phyloP scores from a whole-genome alignment of 1,139 yeast species.

The Entelexis sorbosivorans region DNA sequence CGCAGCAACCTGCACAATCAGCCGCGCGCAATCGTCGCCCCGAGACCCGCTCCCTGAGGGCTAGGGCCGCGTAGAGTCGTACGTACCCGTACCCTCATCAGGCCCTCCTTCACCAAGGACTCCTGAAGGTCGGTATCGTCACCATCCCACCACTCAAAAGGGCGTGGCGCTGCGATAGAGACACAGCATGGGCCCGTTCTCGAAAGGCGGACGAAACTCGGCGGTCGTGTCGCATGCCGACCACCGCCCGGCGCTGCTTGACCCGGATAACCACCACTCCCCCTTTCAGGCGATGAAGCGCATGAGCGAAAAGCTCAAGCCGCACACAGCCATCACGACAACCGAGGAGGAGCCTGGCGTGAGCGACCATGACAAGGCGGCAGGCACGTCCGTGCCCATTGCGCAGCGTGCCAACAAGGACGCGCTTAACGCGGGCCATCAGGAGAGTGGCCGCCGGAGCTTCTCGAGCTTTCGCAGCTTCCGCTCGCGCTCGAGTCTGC shows the following conservation, averaged over 20 bases:
- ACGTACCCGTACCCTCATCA: not conserved
- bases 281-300: conserved; percentile 20
- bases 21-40: not conserved
- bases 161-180: not conserved
- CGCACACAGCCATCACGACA: conserved; percentile 26
- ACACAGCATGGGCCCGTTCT: conserved; percentile 3
- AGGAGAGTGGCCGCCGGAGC: conserved; percentile 12
- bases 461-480: conserved; percentile 16
- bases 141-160: not conserved
- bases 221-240: conserved; percentile 18
- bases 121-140: not conserved
- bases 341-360: conserved; percentile 26
- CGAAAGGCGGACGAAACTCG: conserved; percentile 14
- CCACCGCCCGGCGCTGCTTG: conserved; percentile 13
- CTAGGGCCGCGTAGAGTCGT: not conserved
- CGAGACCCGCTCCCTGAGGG: not conserved
- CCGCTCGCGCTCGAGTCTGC: conserved; percentile 6
- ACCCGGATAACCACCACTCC: conserved; percentile 9
- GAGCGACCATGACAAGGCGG: conserved; percentile 21
- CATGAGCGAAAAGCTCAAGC: conserved; percentile 22
- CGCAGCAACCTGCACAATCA: not conserved
- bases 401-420: conserved; percentile 25
- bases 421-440: conserved; percentile 25
- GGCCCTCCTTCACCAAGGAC: not conserved
- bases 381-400: conserved; percentile 27